Evolutionary conservation across 768 basidiomycete genomes (phyloP), one percentile per base, ranked within the genome.

Genomic region (Amanita rubescens): DNA sequence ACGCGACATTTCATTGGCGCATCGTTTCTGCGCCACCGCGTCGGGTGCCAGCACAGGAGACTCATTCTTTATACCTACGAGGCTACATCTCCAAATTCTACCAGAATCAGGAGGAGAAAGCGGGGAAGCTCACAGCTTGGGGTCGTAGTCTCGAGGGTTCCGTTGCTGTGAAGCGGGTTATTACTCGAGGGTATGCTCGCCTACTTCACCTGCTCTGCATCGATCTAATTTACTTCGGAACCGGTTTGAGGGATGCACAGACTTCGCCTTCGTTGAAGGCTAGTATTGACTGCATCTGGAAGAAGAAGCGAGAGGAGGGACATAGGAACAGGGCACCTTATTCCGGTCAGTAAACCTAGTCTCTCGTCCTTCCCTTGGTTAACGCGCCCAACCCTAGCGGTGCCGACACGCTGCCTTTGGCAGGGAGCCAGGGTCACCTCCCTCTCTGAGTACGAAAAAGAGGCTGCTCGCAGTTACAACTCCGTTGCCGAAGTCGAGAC

Each of bases 61-160:
- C 46, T 69, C 72, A 3, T 53, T 68, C 3, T 43, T 69, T 15
- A 69, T 81, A n/a, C 81, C 0, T 63, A 87, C 38, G 82, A 85
- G 58, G 83, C 77, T 3, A 85, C 84, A 82, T 91, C 41, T 90
- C 88, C 0, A 53, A 78, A 48, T 65, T 88, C 20, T 90, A 90
- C 60, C 72, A 82, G 60, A 86, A 87, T 59, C 86, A 89, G 50
- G 78, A 78, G 25, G 84, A 84, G 1, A 74, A 67, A 1, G 75
- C 90, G 6, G 80, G 80, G 60, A 88, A 84, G 67, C 64, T 91
- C 15, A 85, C 85, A 3, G 88, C 84, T 11, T 92, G 90, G 89
- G 85, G 84, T 20, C 43, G 52, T 22, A 75, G 73, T 1, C 55
- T 66, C 34, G 70, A 71, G 9, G 66, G 71, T 6, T 66, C 65